Base-by-base conservation (phyloP, 2,329 filamentous ascomycete genomes). In the Tolypocladium ophioglossoides region DNA sequence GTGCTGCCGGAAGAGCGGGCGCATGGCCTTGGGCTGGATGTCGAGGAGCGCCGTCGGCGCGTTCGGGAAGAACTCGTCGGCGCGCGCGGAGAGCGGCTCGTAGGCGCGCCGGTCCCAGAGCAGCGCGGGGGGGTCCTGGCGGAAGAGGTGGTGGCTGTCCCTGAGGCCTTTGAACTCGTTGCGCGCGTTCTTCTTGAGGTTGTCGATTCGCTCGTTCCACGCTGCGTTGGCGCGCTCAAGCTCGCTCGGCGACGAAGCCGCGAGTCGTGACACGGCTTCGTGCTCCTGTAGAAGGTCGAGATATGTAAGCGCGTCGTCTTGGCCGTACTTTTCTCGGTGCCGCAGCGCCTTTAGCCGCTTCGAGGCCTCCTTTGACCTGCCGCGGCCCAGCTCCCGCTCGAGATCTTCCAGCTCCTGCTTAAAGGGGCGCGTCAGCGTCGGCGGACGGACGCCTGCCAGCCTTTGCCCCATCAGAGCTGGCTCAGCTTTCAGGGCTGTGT, bases 41-140 rank as follows among this genome's bases (percentile, higher is more conserved):
- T 91, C 87, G 18, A 91, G 66, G 4, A 92, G 78, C 12, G 74
- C 70, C 54, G 82, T 73, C 8, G 75, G 71, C 10, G 75, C 68
- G 27, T 77, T 73, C 1, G 89, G 89, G 66, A 77, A 89, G 62
- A 89, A 85, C 59, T 95, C 91, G 1, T 77, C 63, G 0, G 68
- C 52, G 5, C 73, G 56, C 3, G 81, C 78, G 27, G 73, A 68
- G 18, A 96, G 73, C 0, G 89, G 87, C 62, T 95, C 89, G 62
- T 82, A 83, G 2, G 74, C 70, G 18, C 91, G 83, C 1, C 79
- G 76, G 67, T 95, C 89, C 82, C 85, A 91, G 30, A 75, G 62
- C 4, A 92, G 67, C 1, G 77, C 61, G 0, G 82, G 78, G 1
- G 76, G 73, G 0, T 74, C 61, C 66, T 77, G 72, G 51, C 70